A percentile compares a stretch with the other conserved stretches of the same genome.
Conservation (phyloP, 2,329 filamentous ascomycete genomes). For the Colletotrichum sansevieriae region DNA sequence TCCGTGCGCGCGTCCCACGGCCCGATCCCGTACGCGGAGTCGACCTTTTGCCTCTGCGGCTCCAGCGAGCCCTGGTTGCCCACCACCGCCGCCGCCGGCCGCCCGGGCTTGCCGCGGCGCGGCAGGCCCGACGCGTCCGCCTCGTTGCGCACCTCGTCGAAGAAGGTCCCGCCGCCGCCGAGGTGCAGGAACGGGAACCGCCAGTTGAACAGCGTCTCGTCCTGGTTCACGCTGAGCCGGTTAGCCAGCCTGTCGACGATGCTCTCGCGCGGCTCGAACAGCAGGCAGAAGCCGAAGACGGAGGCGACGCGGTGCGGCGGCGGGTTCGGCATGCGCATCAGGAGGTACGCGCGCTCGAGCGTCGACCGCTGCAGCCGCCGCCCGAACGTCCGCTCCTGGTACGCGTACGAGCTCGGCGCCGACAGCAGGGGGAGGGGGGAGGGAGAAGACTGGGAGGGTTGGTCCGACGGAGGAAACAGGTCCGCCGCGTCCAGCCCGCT, state of each 20-base stretch:
- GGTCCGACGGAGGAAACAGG: constrained; percentile 11
- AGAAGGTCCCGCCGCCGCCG: constrained; percentile 78
- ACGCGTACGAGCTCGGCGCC: constrained; percentile 67
- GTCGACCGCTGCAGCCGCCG: constrained; percentile 77
- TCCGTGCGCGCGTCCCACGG: constrained; percentile 60
- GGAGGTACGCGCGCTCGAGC: constrained; percentile 71
- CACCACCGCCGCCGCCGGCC: constrained; percentile 38
- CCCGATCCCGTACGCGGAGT: constrained; percentile 52
- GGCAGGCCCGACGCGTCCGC: constrained; percentile 9
- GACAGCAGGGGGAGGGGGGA: constrained; percentile 51
- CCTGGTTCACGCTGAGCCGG: constrained; percentile 48
- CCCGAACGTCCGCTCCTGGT: constrained; percentile 76
- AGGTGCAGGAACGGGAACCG: constrained; percentile 73
- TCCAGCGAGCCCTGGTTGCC: constrained; percentile 55
- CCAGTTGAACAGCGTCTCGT: constrained; percentile 68
- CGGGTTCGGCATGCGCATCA: constrained; percentile 66
- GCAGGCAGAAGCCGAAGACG: constrained; percentile 78
- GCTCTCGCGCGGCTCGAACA: constrained; percentile 66
- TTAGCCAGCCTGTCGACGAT: constrained; percentile 58
- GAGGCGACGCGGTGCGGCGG: constrained; percentile 63
- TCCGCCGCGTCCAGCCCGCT: constrained; percentile 14
- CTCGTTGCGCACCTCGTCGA: constrained; percentile 46
- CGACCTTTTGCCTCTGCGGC: constrained; percentile 51
- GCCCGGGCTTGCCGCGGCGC: neutral
- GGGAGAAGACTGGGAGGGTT: constrained; percentile 43